Conservation (phyloP, 306 rosid species). For the Quercus glauca region DNA sequence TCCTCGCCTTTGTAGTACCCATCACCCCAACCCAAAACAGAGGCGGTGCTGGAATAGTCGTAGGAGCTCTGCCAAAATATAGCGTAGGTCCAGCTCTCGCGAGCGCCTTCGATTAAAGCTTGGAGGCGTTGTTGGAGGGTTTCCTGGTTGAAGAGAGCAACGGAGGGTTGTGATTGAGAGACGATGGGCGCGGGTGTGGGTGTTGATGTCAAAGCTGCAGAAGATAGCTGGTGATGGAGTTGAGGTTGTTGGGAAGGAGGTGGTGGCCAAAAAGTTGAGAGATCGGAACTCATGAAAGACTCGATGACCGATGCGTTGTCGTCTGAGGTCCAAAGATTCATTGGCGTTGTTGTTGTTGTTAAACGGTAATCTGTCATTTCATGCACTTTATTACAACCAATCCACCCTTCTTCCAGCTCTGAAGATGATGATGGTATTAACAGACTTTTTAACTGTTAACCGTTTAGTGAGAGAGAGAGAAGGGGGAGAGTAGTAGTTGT, state of each 20-base stretch:
- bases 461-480: too few relatives aligned
- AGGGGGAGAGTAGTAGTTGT: too few relatives aligned
- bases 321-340: constrained; percentile 76
- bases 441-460: too few relatives aligned
- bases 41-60: constrained; percentile 40
- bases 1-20: constrained; percentile 94
- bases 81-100: constrained; percentile 83
- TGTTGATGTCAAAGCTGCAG: constrained; percentile 43
- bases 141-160: constrained; percentile 62
- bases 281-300: constrained; percentile 77
- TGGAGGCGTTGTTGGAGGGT: constrained; percentile 88
- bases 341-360: constrained; percentile 26
- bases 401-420: too few relatives aligned
- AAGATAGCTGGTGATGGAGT: constrained; percentile 1
- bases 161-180: constrained; percentile 24
- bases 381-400: background rate
- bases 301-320: constrained; percentile 90
- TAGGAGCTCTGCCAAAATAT: constrained; percentile 93
- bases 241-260: constrained; percentile 15
- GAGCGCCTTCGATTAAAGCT: constrained; percentile 67
- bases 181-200: background rate
- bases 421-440: too few relatives aligned
- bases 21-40: constrained; percentile 88
- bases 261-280: constrained; percentile 61
- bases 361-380: constrained; percentile 51